phyloP scores from a whole-genome alignment of 2,329 filamentous ascomycete species.

The Rachicladosporium sp. region DNA sequence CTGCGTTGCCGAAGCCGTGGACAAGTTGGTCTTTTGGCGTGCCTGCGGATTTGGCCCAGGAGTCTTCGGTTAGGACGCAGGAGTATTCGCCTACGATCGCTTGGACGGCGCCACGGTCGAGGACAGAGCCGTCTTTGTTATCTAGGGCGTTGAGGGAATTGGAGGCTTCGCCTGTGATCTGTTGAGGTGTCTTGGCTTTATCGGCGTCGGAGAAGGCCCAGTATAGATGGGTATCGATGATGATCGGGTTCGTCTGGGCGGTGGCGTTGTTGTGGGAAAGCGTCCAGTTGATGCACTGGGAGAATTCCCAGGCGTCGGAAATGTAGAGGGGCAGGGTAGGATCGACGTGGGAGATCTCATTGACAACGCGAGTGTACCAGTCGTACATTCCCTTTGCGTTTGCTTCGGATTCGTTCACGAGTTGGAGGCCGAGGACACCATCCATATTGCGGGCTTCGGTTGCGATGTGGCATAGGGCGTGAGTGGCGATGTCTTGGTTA shows the following conservation, averaged over 20 bases:
- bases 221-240: slow-evolving; percentile 49
- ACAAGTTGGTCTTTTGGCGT: slow-evolving; percentile 28
- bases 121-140: slow-evolving; percentile 35
- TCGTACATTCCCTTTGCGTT: slow-evolving; percentile 40
- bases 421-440: slow-evolving; percentile 43
- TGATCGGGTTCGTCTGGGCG: slow-evolving; percentile 29
- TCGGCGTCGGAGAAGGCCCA: slow-evolving; percentile 45
- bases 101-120: slow-evolving; percentile 39
- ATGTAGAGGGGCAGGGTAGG: slow-evolving; percentile 42
- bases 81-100: slow-evolving; percentile 47
- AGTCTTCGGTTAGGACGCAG: slow-evolving; percentile 41
- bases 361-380: slow-evolving; percentile 43
- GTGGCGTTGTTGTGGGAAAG: slow-evolving; percentile 26
- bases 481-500: slow-evolving; percentile 35
- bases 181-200: slow-evolving; percentile 37
- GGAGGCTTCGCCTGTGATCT: slow-evolving; percentile 37
- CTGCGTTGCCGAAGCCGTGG: slow-evolving; percentile 35
- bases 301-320: slow-evolving; percentile 46
- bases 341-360: slow-evolving; percentile 36
- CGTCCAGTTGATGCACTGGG: slow-evolving; percentile 33
- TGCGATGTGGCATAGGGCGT: slow-evolving; percentile 39
- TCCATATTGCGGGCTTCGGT: slow-evolving; percentile 32
- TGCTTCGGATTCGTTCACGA: slow-evolving; percentile 45
- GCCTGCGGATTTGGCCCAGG: slow-evolving; percentile 30
- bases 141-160: slow-evolving; percentile 35